Evolutionary conservation across 1,139 yeast species (phyloP).

Genomic region (Schwanniomyces etchellsii): DNA sequence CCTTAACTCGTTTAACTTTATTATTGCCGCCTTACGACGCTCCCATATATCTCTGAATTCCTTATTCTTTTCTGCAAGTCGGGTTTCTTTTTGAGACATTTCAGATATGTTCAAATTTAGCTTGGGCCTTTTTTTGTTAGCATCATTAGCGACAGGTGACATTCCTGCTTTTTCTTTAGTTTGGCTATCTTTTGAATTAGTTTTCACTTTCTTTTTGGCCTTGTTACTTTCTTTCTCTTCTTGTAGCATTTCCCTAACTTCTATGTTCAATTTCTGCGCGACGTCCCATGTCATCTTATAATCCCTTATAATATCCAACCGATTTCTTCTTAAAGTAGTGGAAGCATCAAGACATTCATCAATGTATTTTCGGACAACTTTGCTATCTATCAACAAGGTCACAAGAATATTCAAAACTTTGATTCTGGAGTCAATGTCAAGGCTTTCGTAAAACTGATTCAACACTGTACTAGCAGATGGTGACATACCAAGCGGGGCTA

Average conservation of each 20-base stretch:
- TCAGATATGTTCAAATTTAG: slow-evolving; percentile 31
- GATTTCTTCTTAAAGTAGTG: slow-evolving; percentile 57
- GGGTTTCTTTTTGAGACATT: slow-evolving; percentile 45
- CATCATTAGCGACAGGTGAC: slow-evolving; percentile 7
- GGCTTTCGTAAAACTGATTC: slow-evolving; percentile 42
- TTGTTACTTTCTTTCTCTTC: slow-evolving; percentile 4
- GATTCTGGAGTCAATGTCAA: slow-evolving; percentile 47
- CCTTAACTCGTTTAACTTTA: slow-evolving; percentile 39
- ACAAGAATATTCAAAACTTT: slow-evolving; percentile 51
- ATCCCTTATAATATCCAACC: slow-evolving; percentile 64
- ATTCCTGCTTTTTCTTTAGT: slow-evolving; percentile 7
- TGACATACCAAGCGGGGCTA: slow-evolving; percentile 53
- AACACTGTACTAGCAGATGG: slow-evolving; percentile 48
- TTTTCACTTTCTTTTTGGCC: slow-evolving; percentile 1
- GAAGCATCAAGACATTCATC: slow-evolving; percentile 67
- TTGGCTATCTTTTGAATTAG: slow-evolving; percentile 2
- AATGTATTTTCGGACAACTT: slow-evolving; percentile 55
- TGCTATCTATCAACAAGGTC: slow-evolving; percentile 53
- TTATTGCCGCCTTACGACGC: slow-evolving; percentile 33
- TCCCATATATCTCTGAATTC: slow-evolving; percentile 44
- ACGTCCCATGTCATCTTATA: slow-evolving; percentile 46
- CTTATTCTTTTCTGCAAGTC: slow-evolving; percentile 38
- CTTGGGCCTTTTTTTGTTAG: slow-evolving; percentile 18
- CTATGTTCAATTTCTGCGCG: slow-evolving; percentile 41
- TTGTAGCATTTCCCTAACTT: slow-evolving; percentile 19